Conservation (phyloP, 805 yeast genomes). For the Candida koratica region DNA sequence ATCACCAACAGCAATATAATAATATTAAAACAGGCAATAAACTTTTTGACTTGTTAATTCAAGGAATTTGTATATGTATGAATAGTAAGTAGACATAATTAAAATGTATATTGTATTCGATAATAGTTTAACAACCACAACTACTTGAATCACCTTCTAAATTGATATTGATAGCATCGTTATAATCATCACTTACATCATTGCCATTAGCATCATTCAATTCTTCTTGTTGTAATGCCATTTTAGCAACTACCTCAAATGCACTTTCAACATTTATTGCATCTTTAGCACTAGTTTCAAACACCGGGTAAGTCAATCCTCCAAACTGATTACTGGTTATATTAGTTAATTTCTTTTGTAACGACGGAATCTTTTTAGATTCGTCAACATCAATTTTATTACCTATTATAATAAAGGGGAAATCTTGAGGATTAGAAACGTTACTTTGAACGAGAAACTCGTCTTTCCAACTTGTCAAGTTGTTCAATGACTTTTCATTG, state of each 20-base stretch:
- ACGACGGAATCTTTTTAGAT: constrained; percentile 66
- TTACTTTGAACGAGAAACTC: constrained; percentile 92
- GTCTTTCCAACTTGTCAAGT: constrained; percentile 87
- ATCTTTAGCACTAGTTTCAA: constrained; percentile 97
- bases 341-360: constrained; percentile 48
- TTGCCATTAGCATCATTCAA: constrained; percentile 73
- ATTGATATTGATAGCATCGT: constrained; percentile 94
- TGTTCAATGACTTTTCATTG: constrained; percentile 88
- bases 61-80: constrained; percentile 32
- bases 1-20: constrained; percentile 22
- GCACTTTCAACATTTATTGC: constrained; percentile 94
- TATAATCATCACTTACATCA: constrained; percentile 70
- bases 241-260: constrained; percentile 91
- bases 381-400: constrained; percentile 95
- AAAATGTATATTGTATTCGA: not conserved
- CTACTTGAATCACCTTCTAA: constrained; percentile 75
- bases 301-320: constrained; percentile 72
- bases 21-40: constrained; percentile 24
- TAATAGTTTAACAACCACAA: constrained; percentile 59
- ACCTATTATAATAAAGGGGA: constrained; percentile 93
- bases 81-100: constrained; percentile 15
- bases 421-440: constrained; percentile 88
- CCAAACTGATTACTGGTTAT: constrained; percentile 48
- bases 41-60: constrained; percentile 27
- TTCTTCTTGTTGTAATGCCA: constrained; percentile 93